These are phyloP conservation scores for Colletotrichum melonis DNA, from an alignment of 2,329 filamentous ascomycete species.

Conservation along the genomic window DNA sequence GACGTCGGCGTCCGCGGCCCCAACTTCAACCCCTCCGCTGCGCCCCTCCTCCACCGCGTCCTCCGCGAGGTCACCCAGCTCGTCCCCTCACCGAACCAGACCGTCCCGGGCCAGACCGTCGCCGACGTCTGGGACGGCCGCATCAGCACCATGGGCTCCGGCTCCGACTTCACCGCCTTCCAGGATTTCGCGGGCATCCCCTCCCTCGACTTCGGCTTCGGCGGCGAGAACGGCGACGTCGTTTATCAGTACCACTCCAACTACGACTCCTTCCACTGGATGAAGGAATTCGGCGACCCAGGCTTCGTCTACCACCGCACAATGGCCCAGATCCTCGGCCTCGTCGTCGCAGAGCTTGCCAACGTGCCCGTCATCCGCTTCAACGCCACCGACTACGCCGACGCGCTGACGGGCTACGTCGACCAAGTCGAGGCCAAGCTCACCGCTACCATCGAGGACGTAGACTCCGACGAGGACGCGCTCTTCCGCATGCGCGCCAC, in stretches of 20 bases:
- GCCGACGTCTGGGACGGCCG: slow-evolving; percentile 73
- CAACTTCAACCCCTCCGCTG: slow-evolving; percentile 72
- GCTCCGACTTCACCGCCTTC: slow-evolving; percentile 81
- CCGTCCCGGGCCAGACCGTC: slow-evolving; percentile 76
- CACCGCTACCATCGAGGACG: slow-evolving; percentile 40
- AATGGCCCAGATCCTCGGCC: slow-evolving; percentile 73
- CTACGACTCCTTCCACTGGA: slow-evolving; percentile 92
- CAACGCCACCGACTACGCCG: slow-evolving; percentile 73
- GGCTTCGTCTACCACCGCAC: slow-evolving; percentile 74
- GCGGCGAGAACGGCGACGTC: slow-evolving; percentile 53
- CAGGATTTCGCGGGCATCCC: slow-evolving; percentile 78
- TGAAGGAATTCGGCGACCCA: slow-evolving; percentile 82
- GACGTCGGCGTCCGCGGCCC: slow-evolving; percentile 79
- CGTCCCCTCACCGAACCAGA: slow-evolving; percentile 81
- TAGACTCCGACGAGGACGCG: slow-evolving; percentile 43
- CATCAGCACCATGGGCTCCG: slow-evolving; percentile 76
- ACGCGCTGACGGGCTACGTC: slow-evolving; percentile 64
- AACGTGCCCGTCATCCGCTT: slow-evolving; percentile 73
- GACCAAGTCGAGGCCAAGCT: slow-evolving; percentile 63
- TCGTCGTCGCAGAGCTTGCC: slow-evolving; percentile 70
- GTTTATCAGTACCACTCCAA: slow-evolving; percentile 91
- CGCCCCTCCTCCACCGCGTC: slow-evolving; percentile 80
- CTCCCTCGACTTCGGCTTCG: slow-evolving; percentile 73
- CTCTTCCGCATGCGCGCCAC: slow-evolving; percentile 40
- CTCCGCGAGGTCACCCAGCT: slow-evolving; percentile 73